phyloP scores from a whole-genome alignment of 2,329 filamentous ascomycete genomes.

The Hypoxylon rubiginosum region DNA sequence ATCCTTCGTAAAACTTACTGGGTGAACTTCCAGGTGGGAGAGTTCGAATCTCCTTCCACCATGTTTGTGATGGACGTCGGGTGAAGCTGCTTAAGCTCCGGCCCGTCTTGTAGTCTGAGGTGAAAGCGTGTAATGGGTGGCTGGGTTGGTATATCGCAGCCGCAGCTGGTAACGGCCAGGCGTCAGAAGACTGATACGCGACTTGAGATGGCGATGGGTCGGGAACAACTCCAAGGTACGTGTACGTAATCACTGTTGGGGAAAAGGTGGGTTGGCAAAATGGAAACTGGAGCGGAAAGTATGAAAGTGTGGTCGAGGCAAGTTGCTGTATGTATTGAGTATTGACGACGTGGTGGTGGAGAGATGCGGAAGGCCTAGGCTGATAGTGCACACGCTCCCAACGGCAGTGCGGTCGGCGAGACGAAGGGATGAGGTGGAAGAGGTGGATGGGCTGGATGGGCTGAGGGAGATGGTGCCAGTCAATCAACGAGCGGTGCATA shows the following conservation, averaged over 20 bases:
- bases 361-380: conserved; percentile 34
- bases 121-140: conserved; percentile 21
- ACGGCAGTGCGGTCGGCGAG: conserved; percentile 37
- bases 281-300: conserved; percentile 6
- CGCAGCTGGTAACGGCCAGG: conserved; percentile 30
- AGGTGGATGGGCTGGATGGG: conserved; percentile 1
- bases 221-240: conserved; percentile 25
- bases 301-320: conserved; percentile 19
- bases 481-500: conserved; percentile 38
- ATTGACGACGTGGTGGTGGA: conserved; percentile 23
- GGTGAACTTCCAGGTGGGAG: conserved; percentile 99
- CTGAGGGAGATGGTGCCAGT: conserved; percentile 23
- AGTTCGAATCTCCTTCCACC: conserved; percentile 94
- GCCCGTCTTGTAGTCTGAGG: conserved; percentile 32
- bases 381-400: conserved; percentile 34
- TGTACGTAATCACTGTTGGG: conserved; percentile 22
- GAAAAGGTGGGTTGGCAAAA: conserved; percentile 19
- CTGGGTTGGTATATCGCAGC: conserved; percentile 27
- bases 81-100: conserved; percentile 44
- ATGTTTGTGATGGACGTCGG: conserved; percentile 70
- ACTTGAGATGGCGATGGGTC: conserved; percentile 30
- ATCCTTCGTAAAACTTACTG: conserved; percentile 74
- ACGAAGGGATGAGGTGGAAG: conserved; percentile 24
- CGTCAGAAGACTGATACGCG: conserved; percentile 29
- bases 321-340: conserved; percentile 34